phyloP scores from a whole-genome alignment of 257 asterid genomes.

The Gentiana dahurica region DNA sequence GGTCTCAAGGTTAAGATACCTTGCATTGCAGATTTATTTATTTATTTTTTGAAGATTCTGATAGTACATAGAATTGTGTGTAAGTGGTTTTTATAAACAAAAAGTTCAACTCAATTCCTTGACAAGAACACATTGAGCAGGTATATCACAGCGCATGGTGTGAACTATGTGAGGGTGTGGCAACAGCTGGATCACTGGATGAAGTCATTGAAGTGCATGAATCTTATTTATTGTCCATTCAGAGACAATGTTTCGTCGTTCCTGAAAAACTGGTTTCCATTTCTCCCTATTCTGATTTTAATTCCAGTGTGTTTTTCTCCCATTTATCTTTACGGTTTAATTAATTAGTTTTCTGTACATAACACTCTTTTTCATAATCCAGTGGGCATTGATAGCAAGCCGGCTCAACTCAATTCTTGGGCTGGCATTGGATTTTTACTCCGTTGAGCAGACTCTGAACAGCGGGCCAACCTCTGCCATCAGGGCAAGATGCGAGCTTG shows the following conservation, averaged over 20 bases:
- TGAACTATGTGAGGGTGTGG: constrained; percentile 88
- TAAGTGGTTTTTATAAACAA: too few species aligned
- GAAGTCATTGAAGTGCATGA: constrained; percentile 96
- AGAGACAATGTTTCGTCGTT: constrained; percentile 86
- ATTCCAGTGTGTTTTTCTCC: constrained; percentile 3
- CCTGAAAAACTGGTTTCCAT: constrained; percentile 84
- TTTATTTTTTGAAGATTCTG: too few species aligned
- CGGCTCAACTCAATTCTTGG: constrained; percentile 87
- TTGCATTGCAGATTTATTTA: too few species aligned
- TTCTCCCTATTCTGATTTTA: constrained; percentile 8
- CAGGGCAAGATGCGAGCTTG: constrained; percentile 81
- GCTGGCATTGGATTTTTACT: constrained; percentile 80
- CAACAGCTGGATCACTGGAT: constrained; percentile 78
- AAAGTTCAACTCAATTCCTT: neutral
- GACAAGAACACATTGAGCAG: constrained; percentile 28
- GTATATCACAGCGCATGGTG: constrained; percentile 98
- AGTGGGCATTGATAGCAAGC: constrained; percentile 95
- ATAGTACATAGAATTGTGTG: too few species aligned
- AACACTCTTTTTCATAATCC: constrained; percentile 8
- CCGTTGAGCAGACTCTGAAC: constrained; percentile 56
- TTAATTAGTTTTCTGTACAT: neutral
- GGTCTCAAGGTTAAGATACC: too few species aligned
- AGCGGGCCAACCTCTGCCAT: constrained; percentile 60
- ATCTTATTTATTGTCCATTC: constrained; percentile 75
- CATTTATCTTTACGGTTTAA: neutral